These are phyloP conservation scores for Nicotiana paniculata DNA, from an alignment of 257 asterid genomes.

Conservation along the genomic window DNA sequence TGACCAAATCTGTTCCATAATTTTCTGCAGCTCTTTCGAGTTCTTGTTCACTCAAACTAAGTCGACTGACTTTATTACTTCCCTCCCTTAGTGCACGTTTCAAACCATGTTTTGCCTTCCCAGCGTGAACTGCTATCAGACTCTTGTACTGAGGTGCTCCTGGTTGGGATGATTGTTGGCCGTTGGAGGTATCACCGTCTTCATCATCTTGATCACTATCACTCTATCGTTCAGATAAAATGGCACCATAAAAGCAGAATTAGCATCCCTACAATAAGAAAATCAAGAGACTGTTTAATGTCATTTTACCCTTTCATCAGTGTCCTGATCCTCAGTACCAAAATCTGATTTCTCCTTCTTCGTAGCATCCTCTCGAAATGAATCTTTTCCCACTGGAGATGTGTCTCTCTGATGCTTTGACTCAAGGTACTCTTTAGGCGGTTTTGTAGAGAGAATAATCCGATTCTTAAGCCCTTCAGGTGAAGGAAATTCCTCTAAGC, in stretches of 20 bases:
- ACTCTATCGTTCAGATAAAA: constrained; percentile 19
- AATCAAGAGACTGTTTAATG: background rate
- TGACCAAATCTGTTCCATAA: constrained; percentile 23
- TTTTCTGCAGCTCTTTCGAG: constrained; percentile 55
- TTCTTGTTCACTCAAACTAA: constrained; percentile 75
- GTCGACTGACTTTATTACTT: constrained; percentile 47
- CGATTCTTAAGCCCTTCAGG: constrained; percentile 64
- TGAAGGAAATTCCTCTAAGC: constrained; percentile 73
- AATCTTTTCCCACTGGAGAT: constrained; percentile 41
- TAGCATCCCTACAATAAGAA: constrained; percentile 4
- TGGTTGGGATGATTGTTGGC: constrained; percentile 25
- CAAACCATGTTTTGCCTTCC: constrained; percentile 62
- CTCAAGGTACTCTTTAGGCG: constrained; percentile 85
- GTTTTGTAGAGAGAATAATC: constrained; percentile 82
- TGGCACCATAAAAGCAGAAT: background rate
- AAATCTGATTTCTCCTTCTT: constrained; percentile 14
- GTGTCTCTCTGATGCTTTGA: constrained; percentile 28
- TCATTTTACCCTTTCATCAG: constrained; percentile 39
- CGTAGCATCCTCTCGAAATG: constrained; percentile 43
- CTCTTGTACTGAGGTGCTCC: constrained; percentile 49
- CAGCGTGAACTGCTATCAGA: constrained; percentile 79
- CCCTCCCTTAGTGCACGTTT: constrained; percentile 49
- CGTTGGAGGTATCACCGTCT: constrained; percentile 28
- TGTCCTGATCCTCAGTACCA: constrained; percentile 9
- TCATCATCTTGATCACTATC: constrained; percentile 39